Conservation (phyloP, 169 alveolate genomes). For the Plasmodium gonderi region DNA sequence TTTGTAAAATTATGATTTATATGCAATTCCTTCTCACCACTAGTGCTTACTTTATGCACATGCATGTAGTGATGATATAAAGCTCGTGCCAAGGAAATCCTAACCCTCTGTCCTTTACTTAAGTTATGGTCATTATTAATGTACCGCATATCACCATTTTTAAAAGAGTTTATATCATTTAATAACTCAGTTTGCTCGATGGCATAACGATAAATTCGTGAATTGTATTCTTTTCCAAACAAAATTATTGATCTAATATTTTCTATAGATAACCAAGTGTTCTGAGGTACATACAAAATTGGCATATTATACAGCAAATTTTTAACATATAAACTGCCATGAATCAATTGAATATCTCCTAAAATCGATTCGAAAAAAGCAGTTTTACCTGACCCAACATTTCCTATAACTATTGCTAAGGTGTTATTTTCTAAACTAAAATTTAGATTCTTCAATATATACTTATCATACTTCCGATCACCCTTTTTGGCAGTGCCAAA, state of each 20-base stretch:
- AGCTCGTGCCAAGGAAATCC: constrained; percentile 93
- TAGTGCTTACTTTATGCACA: constrained; percentile 4
- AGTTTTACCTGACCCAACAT: constrained; percentile 93
- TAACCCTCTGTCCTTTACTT: constrained; percentile 94
- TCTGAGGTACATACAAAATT: constrained; percentile 85
- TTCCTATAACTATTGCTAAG: constrained; percentile 85
- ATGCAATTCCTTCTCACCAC: constrained; percentile 2
- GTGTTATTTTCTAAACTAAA: constrained; percentile 51
- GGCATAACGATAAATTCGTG: constrained; percentile 67
- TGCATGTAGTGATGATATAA: constrained; percentile 81
- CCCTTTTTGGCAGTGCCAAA: not conserved
- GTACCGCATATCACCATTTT: constrained; percentile 80
- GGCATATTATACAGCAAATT: constrained; percentile 74
- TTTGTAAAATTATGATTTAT: not conserved
- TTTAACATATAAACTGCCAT: constrained; percentile 36
- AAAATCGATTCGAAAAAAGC: constrained; percentile 87
- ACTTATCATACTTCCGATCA: not conserved
- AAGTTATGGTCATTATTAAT: constrained; percentile 84
- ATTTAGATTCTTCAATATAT: constrained; percentile 35
- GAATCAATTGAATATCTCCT: constrained; percentile 65
- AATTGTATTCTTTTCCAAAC: constrained; percentile 82
- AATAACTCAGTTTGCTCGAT: constrained; percentile 78
- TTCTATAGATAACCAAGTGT: constrained; percentile 87
- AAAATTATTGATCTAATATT: constrained; percentile 84
- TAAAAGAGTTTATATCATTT: constrained; percentile 82